Evolutionary conservation across 805 yeast genomes (phyloP), one percentile per base, ranked within the genome.

Genomic region (Groenewaldozyma tartarivorans): DNA sequence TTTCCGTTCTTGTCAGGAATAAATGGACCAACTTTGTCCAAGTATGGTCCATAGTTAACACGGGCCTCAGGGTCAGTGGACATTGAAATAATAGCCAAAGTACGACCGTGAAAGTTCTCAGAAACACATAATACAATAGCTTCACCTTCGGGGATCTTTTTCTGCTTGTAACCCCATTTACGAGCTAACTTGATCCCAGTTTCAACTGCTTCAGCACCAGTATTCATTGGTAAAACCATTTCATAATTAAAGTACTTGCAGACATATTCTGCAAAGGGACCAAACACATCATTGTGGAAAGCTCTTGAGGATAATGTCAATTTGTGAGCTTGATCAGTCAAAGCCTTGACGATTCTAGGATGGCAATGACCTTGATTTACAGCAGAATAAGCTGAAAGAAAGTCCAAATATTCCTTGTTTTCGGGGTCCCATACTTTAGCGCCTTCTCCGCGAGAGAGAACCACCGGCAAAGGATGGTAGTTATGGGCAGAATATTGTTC

Each of bases 141-240:
- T 63, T 90, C 84, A 55, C 75, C 76, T 21, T 77, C 72, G 24
- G 87, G 79, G 52, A 90, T 90, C 2, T 81, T 81, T 68, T 90
- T 90, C 61, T 76, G 77, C 54, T 72, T 72, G 69, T 88, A 90
- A 42, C 96, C 97, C 97, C 97, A 90, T 69, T 90, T 80, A 74
- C 97, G 80, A 39, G 96, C 96, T 45, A 90, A 69, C 64, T 90
- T 90, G 59, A 90, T 69, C 21, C 83, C 95, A 32, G 96, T 85
- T 68, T 90, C 97, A 33, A 90, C 97, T 6, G 97, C 97, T 67
- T 90, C 97, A 31, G 96, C 96, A 60, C 97, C 97, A 11, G 97
- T 90, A 69, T 90, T 90, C 96, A 88, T 90, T 50, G 97, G 97
- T 59, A 90, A 69, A 7, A 90, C 90, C 81, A 77, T 79, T 56